Conservation (phyloP, 208 protist species). For the Acanthamoeba healyi region DNA sequence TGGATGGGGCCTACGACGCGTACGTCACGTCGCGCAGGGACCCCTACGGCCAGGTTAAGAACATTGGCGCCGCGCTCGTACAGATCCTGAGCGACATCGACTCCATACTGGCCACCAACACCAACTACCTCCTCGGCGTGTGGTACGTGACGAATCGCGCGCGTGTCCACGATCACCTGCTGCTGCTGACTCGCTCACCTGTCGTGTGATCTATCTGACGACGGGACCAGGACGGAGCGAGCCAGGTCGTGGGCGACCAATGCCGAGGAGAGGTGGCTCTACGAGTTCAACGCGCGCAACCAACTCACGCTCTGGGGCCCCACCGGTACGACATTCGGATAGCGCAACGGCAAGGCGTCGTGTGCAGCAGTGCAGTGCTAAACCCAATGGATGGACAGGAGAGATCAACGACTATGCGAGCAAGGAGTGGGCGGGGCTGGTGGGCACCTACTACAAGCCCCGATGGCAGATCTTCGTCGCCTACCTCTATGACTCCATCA, state of each 20-base stretch:
- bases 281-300: conserved; percentile 87
- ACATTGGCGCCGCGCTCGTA: background rate
- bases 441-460: conserved; percentile 77
- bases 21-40: conserved; percentile 3
- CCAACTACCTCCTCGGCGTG: conserved; percentile 82
- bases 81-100: conserved; percentile 80
- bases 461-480: conserved; percentile 73
- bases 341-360: too few species aligned
- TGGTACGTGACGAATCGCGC: conserved; percentile 74
- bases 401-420: conserved; percentile 85
- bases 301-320: conserved; percentile 89
- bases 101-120: conserved; percentile 80
- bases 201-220: too few species aligned
- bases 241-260: conserved; percentile 68
- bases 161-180: background rate
- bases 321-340: conserved; percentile 67
- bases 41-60: conserved; percentile 77
- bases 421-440: conserved; percentile 85
- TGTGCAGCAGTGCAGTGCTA: too few species aligned
- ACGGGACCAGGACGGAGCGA: background rate
- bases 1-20: conserved; percentile 33
- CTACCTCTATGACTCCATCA: background rate
- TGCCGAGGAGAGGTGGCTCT: background rate
- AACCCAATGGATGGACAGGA: too few species aligned
- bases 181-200: background rate